Evolutionary conservation across 164 flowering plant genomes (phyloP).

Genomic region (Stephania cephalantha): DNA sequence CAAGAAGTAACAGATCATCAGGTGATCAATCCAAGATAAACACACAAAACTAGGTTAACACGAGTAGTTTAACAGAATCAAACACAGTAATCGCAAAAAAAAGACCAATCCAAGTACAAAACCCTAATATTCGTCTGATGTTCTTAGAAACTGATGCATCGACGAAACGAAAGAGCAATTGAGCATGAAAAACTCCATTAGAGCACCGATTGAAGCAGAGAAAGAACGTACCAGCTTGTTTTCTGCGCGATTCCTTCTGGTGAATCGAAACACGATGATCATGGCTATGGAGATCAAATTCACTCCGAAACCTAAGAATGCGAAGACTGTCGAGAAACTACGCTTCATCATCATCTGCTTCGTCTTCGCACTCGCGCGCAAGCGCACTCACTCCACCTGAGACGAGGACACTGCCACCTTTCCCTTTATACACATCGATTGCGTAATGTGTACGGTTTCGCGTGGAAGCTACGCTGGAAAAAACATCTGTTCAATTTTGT

Average conservation of each 20-base stretch:
- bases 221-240: conserved; percentile 27
- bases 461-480: too few species aligned
- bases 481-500: too few species aligned
- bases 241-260: conserved; percentile 21
- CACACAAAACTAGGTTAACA: too few species aligned
- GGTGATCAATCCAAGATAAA: not conserved
- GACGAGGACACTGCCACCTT: too few species aligned
- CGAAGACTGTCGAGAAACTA: conserved; percentile 36
- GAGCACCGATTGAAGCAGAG: not conserved
- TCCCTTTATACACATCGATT: too few species aligned
- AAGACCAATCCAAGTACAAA: not conserved
- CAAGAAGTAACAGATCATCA: not conserved
- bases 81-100: too few species aligned
- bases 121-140: not conserved
- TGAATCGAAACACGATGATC: conserved; percentile 34
- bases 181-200: not conserved
- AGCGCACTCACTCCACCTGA: too few species aligned
- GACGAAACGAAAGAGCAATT: not conserved
- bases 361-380: too few species aligned
- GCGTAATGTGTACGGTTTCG: too few species aligned
- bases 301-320: conserved; percentile 61
- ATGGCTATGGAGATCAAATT: conserved; percentile 45
- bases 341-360: not conserved
- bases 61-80: too few species aligned
- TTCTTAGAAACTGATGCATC: not conserved